Conservation (phyloP, 306 rosid species). For the Cucurbita moschata region DNA sequence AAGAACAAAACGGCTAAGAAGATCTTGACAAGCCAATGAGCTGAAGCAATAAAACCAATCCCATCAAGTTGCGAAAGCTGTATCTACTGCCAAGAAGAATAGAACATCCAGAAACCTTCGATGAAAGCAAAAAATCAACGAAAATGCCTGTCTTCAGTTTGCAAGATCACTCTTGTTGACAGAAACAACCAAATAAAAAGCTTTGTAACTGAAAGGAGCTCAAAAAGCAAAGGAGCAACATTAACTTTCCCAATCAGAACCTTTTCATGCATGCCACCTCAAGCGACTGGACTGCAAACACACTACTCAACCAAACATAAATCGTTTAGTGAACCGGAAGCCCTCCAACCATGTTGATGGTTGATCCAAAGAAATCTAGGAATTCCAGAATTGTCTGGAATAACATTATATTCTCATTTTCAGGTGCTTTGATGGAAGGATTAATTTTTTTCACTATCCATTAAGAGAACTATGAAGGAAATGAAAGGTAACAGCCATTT, state of each 20-base stretch:
- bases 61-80: neutral
- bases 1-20: neutral
- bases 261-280: neutral
- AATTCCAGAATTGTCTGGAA: neutral
- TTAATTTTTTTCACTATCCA: neutral
- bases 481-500: neutral
- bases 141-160: neutral
- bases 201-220: neutral
- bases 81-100: neutral
- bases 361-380: neutral
- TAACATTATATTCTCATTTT: too few species aligned
- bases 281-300: neutral
- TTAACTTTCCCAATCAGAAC: neutral
- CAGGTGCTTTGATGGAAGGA: neutral
- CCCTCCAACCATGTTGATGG: neutral
- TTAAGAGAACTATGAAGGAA: neutral
- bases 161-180: neutral
- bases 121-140: neutral
- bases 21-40: neutral
- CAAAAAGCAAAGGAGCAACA: neutral
- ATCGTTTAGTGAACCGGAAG: neutral
- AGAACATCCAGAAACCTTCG: neutral
- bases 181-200: neutral
- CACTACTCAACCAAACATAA: neutral
- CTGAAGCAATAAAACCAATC: neutral